Percentiles rank a stretch among this genome's conserved stretches.
Conservation (phyloP, 2,329 filamentous ascomycete genomes). For the Tolypocladium album region DNA sequence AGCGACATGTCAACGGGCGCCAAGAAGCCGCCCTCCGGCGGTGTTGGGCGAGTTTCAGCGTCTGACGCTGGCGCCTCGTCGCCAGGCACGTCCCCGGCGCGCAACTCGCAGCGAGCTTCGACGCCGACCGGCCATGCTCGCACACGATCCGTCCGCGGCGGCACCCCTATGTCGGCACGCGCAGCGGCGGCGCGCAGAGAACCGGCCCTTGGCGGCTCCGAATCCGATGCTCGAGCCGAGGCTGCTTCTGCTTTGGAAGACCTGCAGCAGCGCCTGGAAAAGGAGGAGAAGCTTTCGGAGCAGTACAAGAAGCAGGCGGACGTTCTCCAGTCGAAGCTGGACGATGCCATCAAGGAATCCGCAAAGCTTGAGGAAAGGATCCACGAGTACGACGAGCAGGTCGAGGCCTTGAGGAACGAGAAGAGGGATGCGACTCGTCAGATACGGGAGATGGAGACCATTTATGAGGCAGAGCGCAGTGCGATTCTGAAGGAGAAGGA, state of each 20-base stretch:
- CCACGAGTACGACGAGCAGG: slow-evolving; percentile 76
- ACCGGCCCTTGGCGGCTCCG: slow-evolving; percentile 36
- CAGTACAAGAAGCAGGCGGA: slow-evolving; percentile 76
- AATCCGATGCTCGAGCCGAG: slow-evolving; percentile 70
- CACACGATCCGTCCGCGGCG: slow-evolving; percentile 54
- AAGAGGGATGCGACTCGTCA: slow-evolving; percentile 75
- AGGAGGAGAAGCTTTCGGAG: slow-evolving; percentile 67
- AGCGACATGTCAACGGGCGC: slow-evolving; percentile 37
- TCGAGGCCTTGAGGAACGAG: slow-evolving; percentile 72
- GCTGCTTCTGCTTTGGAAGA: slow-evolving; percentile 72
- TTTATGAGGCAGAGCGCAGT: slow-evolving; percentile 83
- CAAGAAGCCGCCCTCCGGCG: slow-evolving; percentile 41
- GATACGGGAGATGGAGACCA: slow-evolving; percentile 82
- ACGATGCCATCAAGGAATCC: slow-evolving; percentile 77
- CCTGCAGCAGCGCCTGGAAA: slow-evolving; percentile 69
- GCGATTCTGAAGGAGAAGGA: slow-evolving; percentile 88
- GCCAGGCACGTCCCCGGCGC: slow-evolving; percentile 25
- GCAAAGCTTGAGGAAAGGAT: slow-evolving; percentile 76
- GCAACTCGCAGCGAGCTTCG: slow-evolving; percentile 31
- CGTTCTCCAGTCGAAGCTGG: slow-evolving; percentile 73
- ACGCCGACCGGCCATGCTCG: slow-evolving; percentile 34
- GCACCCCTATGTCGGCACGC: slow-evolving; percentile 62
- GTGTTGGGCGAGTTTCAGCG: slow-evolving; percentile 34
- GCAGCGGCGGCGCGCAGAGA: slow-evolving; percentile 54
- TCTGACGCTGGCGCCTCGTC: slow-evolving; percentile 22